phyloP scores from a whole-genome alignment of 1,284 basidiomycete genomes.

The Vanrija sp. region DNA sequence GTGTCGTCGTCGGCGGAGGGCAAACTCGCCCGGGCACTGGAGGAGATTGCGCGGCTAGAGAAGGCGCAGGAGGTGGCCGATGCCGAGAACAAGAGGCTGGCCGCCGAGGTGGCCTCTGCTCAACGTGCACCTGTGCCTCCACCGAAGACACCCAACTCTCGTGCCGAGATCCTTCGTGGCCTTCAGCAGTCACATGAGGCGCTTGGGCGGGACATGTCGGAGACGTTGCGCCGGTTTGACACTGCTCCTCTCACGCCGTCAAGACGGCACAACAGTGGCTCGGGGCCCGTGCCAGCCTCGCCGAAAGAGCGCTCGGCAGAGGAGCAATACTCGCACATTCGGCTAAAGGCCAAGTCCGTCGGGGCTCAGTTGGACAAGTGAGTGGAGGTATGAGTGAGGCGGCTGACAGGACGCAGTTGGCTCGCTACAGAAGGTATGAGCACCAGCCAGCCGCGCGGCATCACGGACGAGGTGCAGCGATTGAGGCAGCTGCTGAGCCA shows the following conservation, averaged over 20 bases:
- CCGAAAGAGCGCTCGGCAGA: constrained; percentile 12
- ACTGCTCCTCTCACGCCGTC: constrained; percentile 31
- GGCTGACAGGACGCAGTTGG: constrained; percentile 23
- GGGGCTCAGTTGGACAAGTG: constrained; percentile 41
- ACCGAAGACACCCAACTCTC: constrained; percentile 1
- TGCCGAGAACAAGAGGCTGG: constrained; percentile 29
- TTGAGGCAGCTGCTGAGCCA: constrained; percentile 34
- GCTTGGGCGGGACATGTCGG: constrained; percentile 43
- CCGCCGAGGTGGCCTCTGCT: constrained; percentile 13
- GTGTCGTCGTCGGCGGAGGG: constrained; percentile 14
- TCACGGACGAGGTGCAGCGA: constrained; percentile 35
- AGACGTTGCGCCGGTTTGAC: constrained; percentile 37
- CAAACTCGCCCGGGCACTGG: constrained; percentile 26
- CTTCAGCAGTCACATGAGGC: constrained; percentile 44
- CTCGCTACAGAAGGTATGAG: constrained; percentile 39
- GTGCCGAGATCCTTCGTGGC: constrained; percentile 40
- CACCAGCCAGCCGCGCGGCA: constrained; percentile 2
- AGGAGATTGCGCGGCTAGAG: constrained; percentile 31
- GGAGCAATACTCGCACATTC: constrained; percentile 39
- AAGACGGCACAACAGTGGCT: constrained; percentile 16
- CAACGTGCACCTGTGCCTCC: neutral
- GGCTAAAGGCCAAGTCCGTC: constrained; percentile 39
- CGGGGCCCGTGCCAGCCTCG: constrained; percentile 5
- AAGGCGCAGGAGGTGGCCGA: constrained; percentile 23
- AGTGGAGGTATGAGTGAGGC: constrained; percentile 9